Conservation (phyloP, 2,329 filamentous ascomycete species). For the Blastomyces silverae region DNA sequence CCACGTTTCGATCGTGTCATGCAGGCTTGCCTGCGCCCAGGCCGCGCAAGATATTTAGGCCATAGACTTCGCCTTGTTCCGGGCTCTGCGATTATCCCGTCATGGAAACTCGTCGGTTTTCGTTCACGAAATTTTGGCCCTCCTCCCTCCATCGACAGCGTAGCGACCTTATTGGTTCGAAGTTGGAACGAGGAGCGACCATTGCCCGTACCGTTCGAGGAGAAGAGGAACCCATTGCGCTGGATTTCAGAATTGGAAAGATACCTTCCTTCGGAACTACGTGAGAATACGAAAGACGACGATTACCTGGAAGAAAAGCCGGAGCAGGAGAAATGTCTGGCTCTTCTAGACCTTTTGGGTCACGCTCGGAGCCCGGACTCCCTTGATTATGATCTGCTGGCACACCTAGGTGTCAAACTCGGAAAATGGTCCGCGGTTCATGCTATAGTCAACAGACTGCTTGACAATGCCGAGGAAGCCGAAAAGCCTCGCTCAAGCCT, state of each 20-base stretch:
- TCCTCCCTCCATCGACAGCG: conserved; percentile 1
- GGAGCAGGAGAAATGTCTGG: conserved; percentile 25
- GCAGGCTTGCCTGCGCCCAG: conserved; percentile 36
- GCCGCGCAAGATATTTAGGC: conserved; percentile 33
- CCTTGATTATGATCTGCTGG: conserved; percentile 34
- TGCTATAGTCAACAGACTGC: conserved; percentile 34
- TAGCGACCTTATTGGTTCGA: conserved; percentile 12
- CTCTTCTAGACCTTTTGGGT: conserved; percentile 30
- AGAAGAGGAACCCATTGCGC: conserved; percentile 25
- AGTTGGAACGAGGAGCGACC: conserved; percentile 14
- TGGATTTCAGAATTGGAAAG: conserved; percentile 35
- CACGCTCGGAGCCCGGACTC: conserved; percentile 24
- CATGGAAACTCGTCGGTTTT: conserved; percentile 7
- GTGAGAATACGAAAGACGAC: conserved; percentile 14
- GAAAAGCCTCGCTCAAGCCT: conserved; percentile 20
- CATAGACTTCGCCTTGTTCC: conserved; percentile 25
- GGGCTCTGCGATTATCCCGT: background rate
- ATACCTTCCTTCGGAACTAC: conserved; percentile 30
- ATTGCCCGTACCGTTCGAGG: conserved; percentile 22
- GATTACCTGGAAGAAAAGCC: conserved; percentile 16
- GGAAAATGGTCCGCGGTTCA: conserved; percentile 39
- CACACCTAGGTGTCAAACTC: conserved; percentile 36
- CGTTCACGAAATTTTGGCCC: background rate
- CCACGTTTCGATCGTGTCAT: conserved; percentile 36
- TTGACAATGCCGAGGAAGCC: conserved; percentile 34